Base-by-base conservation (phyloP, 225 moss, liverwort and hornwort species). In the Pseudisothecium myosuroides region DNA sequence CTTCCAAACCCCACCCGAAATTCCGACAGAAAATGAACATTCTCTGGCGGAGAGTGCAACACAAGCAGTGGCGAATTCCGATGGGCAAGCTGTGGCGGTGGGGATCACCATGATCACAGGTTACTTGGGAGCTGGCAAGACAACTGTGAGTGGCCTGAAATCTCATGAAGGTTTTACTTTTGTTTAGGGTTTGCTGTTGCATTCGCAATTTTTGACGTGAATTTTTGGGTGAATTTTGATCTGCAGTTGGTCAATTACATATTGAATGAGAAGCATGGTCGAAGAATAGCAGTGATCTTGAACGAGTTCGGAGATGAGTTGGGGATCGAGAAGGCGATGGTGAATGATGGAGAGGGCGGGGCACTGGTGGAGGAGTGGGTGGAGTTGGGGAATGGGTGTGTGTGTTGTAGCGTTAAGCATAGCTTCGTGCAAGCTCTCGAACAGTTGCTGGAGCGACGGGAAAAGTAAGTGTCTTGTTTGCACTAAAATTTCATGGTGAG, bases 291-390 rank as follows among this genome's bases (percentile, higher is more conserved):
- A 22, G 96, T 96, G 91, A 96, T 96, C 76, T 87, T 96, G 92
- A 96, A 96, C 82, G 96, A 96, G 88, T 96, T 96, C 77, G 96
- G 96, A 56, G 96, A 96, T 84, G 96, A 96, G 93, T 90, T 96
- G 62, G 96, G 96, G 82, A 96, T 96, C 55, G 96, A 96, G 88
- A 96, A 94, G 90, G 96, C 96, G 67, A 96, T 96, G 96, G 95
- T 96, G 85, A 96, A 96, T 71, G 96, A 96, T 71, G 96, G 96
- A 54, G 92, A 83, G 13, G 94, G 89, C 61, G 96, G 96, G 75
- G 84, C 96, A 12, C 76, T 96, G 6, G 96, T 96, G 80, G 96
- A 96, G 88, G 96, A 96, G 76, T 96, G 96, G 96, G 96, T 96
- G 89, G 96, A 96, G 87, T 89, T 96, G 28, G 95, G 96, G 27